These are phyloP conservation scores for Cucurbita maxima DNA, from an alignment of 306 rosid genomes.

Conservation along the genomic window DNA sequence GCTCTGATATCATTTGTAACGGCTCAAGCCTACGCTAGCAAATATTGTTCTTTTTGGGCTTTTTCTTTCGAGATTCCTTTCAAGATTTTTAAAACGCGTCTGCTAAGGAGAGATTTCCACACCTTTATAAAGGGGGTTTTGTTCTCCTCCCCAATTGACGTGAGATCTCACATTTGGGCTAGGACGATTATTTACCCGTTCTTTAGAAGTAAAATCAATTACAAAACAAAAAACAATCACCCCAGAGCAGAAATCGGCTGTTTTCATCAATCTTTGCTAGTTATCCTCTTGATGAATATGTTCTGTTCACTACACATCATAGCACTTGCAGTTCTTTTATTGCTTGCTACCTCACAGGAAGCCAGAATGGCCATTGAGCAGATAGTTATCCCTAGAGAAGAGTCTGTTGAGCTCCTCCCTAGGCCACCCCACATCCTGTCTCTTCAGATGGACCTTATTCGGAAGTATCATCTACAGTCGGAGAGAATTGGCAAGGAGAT, in stretches of 20 bases:
- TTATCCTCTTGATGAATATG: not conserved
- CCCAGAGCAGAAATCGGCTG: not conserved
- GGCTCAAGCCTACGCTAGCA: too few relatives aligned
- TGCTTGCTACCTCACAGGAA: slow-evolving; percentile 36
- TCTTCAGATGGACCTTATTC: slow-evolving; percentile 54
- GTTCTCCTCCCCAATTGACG: too few relatives aligned
- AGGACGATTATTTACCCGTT: not conserved
- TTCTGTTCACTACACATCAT: not conserved
- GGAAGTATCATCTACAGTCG: slow-evolving; percentile 49
- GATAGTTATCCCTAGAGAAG: slow-evolving; percentile 61
- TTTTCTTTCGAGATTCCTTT: too few relatives aligned
- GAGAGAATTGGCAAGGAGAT: slow-evolving; percentile 30
- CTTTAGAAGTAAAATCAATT: not conserved
- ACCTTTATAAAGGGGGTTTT: too few relatives aligned
- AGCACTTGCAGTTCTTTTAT: not conserved
- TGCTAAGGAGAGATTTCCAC: too few relatives aligned
- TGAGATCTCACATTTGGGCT: not conserved
- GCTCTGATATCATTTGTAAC: too few relatives aligned
- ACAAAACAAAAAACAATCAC: not conserved
- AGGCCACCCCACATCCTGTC: slow-evolving; percentile 43
- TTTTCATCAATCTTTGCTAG: not conserved
- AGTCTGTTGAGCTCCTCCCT: slow-evolving; percentile 64
- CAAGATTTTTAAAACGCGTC: too few relatives aligned
- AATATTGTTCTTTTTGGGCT: too few relatives aligned
- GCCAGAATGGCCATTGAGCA: slow-evolving; percentile 86